Base-by-base conservation (phyloP, 2,329 filamentous ascomycete genomes). In the Arthrinium puccinioides region DNA sequence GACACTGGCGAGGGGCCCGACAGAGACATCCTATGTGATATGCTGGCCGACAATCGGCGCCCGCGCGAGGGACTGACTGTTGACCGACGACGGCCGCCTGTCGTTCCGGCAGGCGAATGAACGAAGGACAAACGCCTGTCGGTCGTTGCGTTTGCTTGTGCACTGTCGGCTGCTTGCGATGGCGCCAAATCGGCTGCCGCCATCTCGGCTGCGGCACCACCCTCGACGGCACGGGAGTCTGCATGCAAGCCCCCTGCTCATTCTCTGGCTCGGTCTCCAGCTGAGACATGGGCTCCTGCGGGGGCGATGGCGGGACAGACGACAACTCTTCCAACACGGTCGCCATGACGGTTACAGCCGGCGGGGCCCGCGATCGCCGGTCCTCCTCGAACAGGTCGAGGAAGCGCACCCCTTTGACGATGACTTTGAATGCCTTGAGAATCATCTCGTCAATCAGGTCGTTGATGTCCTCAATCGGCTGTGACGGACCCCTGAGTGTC, bases 361-460 rank as follows among this genome's bases (percentile, higher is more conserved):
- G 59, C 21, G 68, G 66, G 8, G 66, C 66, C 37, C 70, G 65
- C 27, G 62, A 56, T 41, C 66, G 64, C 32, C 69, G 61, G 49
- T 82, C 76, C 13, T 79, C 84, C 25, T 85, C 82, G 65, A 92
- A 81, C 3, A 90, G 73, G 49, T 98, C 92, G 28, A 95, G 72
- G 53, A 98, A 97, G 30, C 83, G 76, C 19, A 96, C 87, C 11
- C 86, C 88, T 51, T 90, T 82, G 32, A 82, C 90, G n/a, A 95
- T 85, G 36, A 97, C 88, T 55, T 85, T 88, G 67, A 95, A 97
- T 0, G 89, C 89, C 59, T 89, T 92, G 37, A 94, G 66, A 18
- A 97, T 84, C 76, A 97, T 87, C 57, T 95, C 86, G 53, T 97
- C 90, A 40, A 96, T 76, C 40, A 90, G 76, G 49, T 84, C 78